Conservation (phyloP, 2,329 filamentous ascomycete species). For the Elsinoe australis region DNA sequence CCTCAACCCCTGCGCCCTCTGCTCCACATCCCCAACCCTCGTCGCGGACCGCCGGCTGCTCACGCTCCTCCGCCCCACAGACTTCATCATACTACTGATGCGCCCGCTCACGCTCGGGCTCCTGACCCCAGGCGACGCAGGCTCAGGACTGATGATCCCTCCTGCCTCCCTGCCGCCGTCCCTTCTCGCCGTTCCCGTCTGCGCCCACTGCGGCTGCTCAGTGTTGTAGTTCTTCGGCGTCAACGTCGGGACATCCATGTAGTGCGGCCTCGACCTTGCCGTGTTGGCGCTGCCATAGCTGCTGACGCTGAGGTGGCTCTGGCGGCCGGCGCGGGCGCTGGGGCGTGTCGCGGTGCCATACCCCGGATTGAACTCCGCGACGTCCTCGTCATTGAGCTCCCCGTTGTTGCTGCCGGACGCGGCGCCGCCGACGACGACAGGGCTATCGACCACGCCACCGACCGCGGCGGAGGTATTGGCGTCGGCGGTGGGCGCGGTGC, state of each 20-base stretch:
- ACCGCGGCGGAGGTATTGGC: conserved; percentile 28
- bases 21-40: conserved; percentile 24
- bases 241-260: conserved; percentile 20
- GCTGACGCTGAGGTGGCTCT: conserved; percentile 32
- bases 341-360: conserved; percentile 37
- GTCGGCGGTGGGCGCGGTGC: conserved; percentile 50
- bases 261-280: conserved; percentile 38
- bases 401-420: too few relatives aligned
- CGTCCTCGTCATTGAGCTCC: conserved; percentile 52
- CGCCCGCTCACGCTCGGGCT: conserved; percentile 35
- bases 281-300: conserved; percentile 48
- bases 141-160: neutral
- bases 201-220: conserved; percentile 4
- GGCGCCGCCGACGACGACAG: conserved; percentile 36
- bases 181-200: neutral
- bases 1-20: conserved; percentile 54
- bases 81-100: conserved; percentile 42
- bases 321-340: conserved; percentile 42
- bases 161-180: too few relatives aligned
- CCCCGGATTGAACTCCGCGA: conserved; percentile 73
- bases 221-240: conserved; percentile 17
- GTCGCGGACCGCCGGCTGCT: conserved; percentile 22
- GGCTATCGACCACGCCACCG: conserved; percentile 40
- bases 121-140: neutral
- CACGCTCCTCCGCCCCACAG: conserved; percentile 29